phyloP scores from a whole-genome alignment of 352 stramenopile species.

The Globisporangium perplexum region DNA sequence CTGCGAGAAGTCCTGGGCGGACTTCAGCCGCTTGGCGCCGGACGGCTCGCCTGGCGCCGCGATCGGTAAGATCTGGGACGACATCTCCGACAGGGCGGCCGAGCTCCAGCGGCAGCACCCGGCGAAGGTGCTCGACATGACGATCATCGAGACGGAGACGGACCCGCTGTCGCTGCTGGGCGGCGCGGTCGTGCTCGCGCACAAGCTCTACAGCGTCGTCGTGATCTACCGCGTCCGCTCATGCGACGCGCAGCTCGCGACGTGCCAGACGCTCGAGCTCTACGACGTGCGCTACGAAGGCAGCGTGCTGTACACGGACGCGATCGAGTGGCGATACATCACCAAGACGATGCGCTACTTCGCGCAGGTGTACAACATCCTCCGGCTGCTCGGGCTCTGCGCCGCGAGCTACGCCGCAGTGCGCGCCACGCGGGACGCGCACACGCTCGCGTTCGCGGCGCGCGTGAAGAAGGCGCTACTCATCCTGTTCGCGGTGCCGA shows the following conservation, averaged over 20 bases:
- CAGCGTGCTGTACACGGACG: slow-evolving; percentile 43
- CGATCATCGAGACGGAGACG: slow-evolving; percentile 40
- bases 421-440: slow-evolving; percentile 7
- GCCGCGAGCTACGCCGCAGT: slow-evolving; percentile 25
- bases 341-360: slow-evolving; percentile 37
- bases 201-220: slow-evolving; percentile 53
- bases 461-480: slow-evolving; percentile 15
- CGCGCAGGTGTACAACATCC: slow-evolving; percentile 36
- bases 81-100: slow-evolving; percentile 24
- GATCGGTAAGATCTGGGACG: slow-evolving; percentile 32
- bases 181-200: slow-evolving; percentile 35
- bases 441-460: slow-evolving; percentile 2
- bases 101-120: slow-evolving; percentile 22
- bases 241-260: slow-evolving; percentile 2
- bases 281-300: slow-evolving; percentile 45
- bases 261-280: slow-evolving; percentile 24
- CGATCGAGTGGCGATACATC: slow-evolving; percentile 44
- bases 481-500: slow-evolving; percentile 42
- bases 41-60: slow-evolving; percentile 7
- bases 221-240: slow-evolving; percentile 36
- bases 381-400: slow-evolving; percentile 28
- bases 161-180: slow-evolving; percentile 43
- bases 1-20: slow-evolving; percentile 51
- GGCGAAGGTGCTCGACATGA: slow-evolving; percentile 35
- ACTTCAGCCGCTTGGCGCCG: slow-evolving; percentile 17